A percentile compares a stretch with the other conserved stretches of the same genome.
Evolutionary conservation across 768 basidiomycete genomes (phyloP).

Genomic region (Favolaschia claudopus): DNA sequence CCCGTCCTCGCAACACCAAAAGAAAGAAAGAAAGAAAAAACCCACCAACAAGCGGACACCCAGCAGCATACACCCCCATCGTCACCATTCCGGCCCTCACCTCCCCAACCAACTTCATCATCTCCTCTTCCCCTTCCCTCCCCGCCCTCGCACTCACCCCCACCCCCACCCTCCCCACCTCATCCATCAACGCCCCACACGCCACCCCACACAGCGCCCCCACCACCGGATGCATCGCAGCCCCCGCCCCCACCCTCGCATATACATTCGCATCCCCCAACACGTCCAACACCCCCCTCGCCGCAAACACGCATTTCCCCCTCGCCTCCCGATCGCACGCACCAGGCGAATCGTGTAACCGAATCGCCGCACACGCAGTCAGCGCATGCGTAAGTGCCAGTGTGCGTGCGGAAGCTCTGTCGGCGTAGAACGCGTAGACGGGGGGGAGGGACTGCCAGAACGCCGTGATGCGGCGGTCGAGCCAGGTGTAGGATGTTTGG

Average conservation of each 20-base stretch:
- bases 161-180: background rate
- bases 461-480: slow-evolving; percentile 2
- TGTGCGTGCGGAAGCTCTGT: background rate
- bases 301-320: slow-evolving; percentile 12
- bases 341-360: slow-evolving; percentile 6
- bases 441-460: slow-evolving; percentile 12
- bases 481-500: background rate
- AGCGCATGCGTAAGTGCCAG: slow-evolving; percentile 21
- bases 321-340: background rate
- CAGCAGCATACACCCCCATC: slow-evolving; percentile 9
- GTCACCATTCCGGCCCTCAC: slow-evolving; percentile 2
- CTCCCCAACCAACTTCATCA: background rate
- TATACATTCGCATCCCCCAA: slow-evolving; percentile 15
- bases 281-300: slow-evolving; percentile 13
- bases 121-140: background rate
- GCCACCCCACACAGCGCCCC: slow-evolving; percentile 9
- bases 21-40: slow-evolving; percentile 22
- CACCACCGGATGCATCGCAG: slow-evolving; percentile 17
- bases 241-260: background rate
- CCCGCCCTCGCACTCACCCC: background rate
- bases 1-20: no score
- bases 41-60: slow-evolving; percentile 15
- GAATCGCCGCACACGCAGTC: slow-evolving; percentile 21
- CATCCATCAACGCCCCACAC: slow-evolving; percentile 4
- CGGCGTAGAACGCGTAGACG: background rate